A percentile compares a stretch with the other conserved stretches of the same genome.
These are phyloP conservation scores for Plasmodium inui DNA, from an alignment of 169 alveolate species.

Conservation along the genomic window DNA sequence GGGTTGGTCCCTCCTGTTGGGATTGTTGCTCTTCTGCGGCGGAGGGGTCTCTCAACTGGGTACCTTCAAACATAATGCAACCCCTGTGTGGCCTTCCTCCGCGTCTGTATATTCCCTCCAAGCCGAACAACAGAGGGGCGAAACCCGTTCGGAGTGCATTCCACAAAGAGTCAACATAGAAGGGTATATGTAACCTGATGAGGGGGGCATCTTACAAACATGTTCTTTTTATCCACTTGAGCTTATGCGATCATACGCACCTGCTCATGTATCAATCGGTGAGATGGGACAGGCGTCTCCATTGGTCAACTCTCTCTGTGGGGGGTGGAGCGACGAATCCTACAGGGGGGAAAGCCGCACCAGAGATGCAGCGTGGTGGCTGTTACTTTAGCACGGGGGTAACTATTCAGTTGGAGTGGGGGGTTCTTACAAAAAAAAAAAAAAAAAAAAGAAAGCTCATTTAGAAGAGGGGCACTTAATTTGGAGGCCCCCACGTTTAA, in stretches of 20 bases:
- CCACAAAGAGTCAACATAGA: neutral
- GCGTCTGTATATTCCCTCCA: neutral
- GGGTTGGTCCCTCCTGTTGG: no score
- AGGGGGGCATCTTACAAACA: neutral
- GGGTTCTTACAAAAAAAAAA: neutral
- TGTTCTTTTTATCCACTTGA: neutral
- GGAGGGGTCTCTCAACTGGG: neutral
- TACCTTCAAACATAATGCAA: neutral
- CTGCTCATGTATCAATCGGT: neutral
- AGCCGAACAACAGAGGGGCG: neutral
- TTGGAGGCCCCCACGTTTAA: neutral
- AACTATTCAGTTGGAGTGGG: neutral
- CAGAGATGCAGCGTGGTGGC: neutral
- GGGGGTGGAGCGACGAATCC: neutral
- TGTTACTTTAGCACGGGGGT: neutral
- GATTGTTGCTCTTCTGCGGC: no score
- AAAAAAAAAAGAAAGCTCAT: no score
- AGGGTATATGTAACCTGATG: neutral
- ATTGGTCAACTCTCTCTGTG: neutral
- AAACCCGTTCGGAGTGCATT: neutral
- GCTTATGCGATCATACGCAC: neutral
- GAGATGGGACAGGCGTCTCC: neutral
- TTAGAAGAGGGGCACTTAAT: neutral
- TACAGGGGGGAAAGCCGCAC: neutral
- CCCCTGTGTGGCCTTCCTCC: neutral